Evolutionary conservation across 2,329 filamentous ascomycete species (phyloP), one percentile per base, ranked within the genome.

Genomic region (Colletotrichum euphorbiae): DNA sequence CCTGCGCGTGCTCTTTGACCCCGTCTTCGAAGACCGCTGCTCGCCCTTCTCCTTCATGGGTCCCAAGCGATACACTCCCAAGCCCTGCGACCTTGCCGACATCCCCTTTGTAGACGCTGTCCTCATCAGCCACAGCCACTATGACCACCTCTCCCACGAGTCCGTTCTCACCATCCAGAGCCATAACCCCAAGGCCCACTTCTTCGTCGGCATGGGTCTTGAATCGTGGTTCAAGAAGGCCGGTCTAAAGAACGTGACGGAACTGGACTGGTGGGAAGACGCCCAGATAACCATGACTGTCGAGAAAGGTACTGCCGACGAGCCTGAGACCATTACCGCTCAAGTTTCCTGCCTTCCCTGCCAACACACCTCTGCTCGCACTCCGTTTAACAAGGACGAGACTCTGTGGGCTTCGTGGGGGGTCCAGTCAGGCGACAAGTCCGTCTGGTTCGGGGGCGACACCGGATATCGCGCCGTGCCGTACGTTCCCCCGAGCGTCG

Each of bases 201-300:
- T 96, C 81, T 96, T 97, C 71, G 94, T 94, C 21, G 93, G 93
- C 0, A 80, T 97, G 4, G 93, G 93, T 2, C 88, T 97, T 65
- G 92, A 92, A 78, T 82, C 86, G 54, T 98, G 94, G 94, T 97
- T 98, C 78, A 82, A 84, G 52, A 81, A 84, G 3, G 84, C 84
- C 28, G 93, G 93, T 1, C 87, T 97, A 61, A 71, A 86, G 1
- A 92, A 93, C 67, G 90, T 95, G 48, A 97, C 93, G 0, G 94
- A 98, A 80, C 79, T 98, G 74, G 95, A 98, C 80, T 98, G 95
- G 95, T 98, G 95, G 95, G 90, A 97, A 73, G 90, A 93, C 71
- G 86, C 89, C 6, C 90, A 95, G 54, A 78, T 97, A n/a, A 88
- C 82, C 0, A 80, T 97, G 28, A 83, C 86, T 13, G 76, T 69